Evolutionary conservation across 129 eudicot species (phyloP), one percentile per base, ranked within the genome.

Genomic region (Artemisia tridentata): DNA sequence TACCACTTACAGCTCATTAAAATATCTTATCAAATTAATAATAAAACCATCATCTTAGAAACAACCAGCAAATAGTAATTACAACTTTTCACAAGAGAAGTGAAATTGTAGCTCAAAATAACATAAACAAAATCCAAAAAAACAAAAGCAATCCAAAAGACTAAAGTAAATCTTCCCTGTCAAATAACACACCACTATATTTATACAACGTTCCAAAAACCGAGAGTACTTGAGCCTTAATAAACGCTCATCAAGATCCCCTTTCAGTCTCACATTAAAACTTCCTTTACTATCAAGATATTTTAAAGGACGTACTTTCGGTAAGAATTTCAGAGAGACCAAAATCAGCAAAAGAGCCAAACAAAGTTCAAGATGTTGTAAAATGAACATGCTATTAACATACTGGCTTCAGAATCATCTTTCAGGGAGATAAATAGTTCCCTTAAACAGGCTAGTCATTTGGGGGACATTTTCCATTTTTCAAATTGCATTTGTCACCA

Each of bases 401-500:
- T 41, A 56, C 18, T 45, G 38, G 73, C 76, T 54, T 68, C 72
- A 11, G 74, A 21, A 23, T 73, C 75, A 49, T 68, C 68, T 9
- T 17, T 0, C 9, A 13, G 29, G 16, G 10, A 18, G 8, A 20
- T 5, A 11, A 8, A 43, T 27, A 18, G 15, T 25, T 18, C 12
- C 11, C 52, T 19, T 3, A 14, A 4, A 17, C 45, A 38, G 45
- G 45, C 45, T 7, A 38, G 45, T 43, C 49, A 10, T 38, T 52
- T 52, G 0, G 21, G 66, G 38, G 65, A 47, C 72, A 38, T 61
- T 72, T 74, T 62, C 74, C 75, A 62, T 61, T 68, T 61, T 68
- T 79, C 67, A 73, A 53, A 17, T 67, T 72, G 60, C 83, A 79
- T 16, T 73, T 74, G 65, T 58, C 67, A 13, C 79, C 83, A 41